Percentiles rank a stretch among this genome's conserved stretches.
Evolutionary conservation across 2,329 filamentous ascomycete species (phyloP).

Genomic region (Huntiella bhutanensis): DNA sequence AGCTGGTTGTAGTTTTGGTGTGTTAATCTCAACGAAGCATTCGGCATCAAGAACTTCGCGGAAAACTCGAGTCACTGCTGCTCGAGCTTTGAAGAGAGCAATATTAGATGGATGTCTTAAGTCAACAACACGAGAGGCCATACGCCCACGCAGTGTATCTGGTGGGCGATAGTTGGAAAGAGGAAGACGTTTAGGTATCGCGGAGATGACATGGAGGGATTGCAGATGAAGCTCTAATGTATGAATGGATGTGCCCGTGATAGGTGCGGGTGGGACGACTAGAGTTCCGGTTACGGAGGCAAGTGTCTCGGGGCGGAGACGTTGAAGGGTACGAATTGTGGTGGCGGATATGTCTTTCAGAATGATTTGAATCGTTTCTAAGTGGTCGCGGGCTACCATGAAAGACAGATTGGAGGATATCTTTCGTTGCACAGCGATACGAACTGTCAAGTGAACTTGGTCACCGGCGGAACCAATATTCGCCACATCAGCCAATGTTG

Average conservation of each 20-base stretch:
- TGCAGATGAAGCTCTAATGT: constrained; percentile 56
- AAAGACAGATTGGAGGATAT: constrained; percentile 73
- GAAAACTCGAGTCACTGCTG: constrained; percentile 63
- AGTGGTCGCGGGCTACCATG: constrained; percentile 68
- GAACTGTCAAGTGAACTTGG: constrained; percentile 14
- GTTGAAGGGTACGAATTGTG: constrained; percentile 78
- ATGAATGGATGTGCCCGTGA: constrained; percentile 46
- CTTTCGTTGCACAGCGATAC: constrained; percentile 58
- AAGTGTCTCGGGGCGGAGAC: constrained; percentile 58
- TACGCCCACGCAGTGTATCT: constrained; percentile 41
- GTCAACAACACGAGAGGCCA: constrained; percentile 65
- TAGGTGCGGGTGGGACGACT: constrained; percentile 51
- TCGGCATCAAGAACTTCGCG: constrained; percentile 53
- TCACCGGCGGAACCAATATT: background rate
- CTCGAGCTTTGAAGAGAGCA: constrained; percentile 72
- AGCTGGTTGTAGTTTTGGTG: constrained; percentile 74
- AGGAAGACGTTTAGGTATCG: constrained; percentile 25
- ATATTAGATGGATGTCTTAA: constrained; percentile 73
- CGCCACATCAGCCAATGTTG: background rate
- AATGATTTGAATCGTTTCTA: constrained; percentile 68
- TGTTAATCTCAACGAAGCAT: constrained; percentile 84
- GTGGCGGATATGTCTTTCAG: constrained; percentile 29
- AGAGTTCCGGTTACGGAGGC: constrained; percentile 58
- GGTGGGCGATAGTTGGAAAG: constrained; percentile 28
- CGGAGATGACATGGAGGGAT: constrained; percentile 31